Evolutionary conservation across 2,329 filamentous ascomycete genomes (phyloP).

Genomic region (Harringtonia aguacate): DNA sequence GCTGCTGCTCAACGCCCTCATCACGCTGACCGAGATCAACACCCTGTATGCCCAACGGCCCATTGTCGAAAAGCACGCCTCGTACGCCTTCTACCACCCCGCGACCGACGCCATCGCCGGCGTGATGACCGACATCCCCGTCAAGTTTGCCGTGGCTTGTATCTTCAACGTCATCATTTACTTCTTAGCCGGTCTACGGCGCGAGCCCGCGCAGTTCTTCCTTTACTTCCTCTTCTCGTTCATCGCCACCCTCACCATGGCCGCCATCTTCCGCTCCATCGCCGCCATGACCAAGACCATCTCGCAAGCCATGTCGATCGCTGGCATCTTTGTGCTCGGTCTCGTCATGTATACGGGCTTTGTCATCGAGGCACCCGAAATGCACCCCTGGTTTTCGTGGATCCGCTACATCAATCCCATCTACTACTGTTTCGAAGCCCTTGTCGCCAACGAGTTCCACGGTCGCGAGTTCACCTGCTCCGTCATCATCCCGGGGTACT

Average conservation of each 20-base stretch:
- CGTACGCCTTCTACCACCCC: slow-evolving; percentile 83
- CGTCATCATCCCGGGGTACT: slow-evolving; percentile 27
- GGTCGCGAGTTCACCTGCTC: slow-evolving; percentile 45
- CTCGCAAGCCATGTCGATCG: slow-evolving; percentile 50
- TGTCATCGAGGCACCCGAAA: slow-evolving; percentile 50
- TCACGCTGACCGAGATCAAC: slow-evolving; percentile 71
- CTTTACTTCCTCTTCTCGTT: slow-evolving; percentile 74
- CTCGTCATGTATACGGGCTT: slow-evolving; percentile 64
- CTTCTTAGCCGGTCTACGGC: slow-evolving; percentile 74
- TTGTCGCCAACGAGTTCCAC: slow-evolving; percentile 77
- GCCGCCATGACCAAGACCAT: slow-evolving; percentile 61
- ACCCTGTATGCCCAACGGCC: slow-evolving; percentile 80
- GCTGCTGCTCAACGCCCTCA: slow-evolving; percentile 75
- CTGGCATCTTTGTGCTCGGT: slow-evolving; percentile 49
- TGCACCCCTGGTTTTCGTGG: slow-evolving; percentile 73
- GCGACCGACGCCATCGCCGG: slow-evolving; percentile 76
- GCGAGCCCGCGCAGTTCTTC: slow-evolving; percentile 69
- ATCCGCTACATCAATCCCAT: slow-evolving; percentile 71
- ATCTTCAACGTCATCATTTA: slow-evolving; percentile 73
- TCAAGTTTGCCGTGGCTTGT: slow-evolving; percentile 65
- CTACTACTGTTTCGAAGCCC: slow-evolving; percentile 66
- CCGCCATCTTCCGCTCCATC: slow-evolving; percentile 75
- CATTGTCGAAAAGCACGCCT: slow-evolving; percentile 81
- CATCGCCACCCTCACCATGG: slow-evolving; percentile 64
- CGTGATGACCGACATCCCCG: slow-evolving; percentile 76